These are phyloP conservation scores for Bolboschoenoplectus hybrid DNA, from an alignment of 202 grass and related monocot species.

Conservation along the genomic window DNA sequence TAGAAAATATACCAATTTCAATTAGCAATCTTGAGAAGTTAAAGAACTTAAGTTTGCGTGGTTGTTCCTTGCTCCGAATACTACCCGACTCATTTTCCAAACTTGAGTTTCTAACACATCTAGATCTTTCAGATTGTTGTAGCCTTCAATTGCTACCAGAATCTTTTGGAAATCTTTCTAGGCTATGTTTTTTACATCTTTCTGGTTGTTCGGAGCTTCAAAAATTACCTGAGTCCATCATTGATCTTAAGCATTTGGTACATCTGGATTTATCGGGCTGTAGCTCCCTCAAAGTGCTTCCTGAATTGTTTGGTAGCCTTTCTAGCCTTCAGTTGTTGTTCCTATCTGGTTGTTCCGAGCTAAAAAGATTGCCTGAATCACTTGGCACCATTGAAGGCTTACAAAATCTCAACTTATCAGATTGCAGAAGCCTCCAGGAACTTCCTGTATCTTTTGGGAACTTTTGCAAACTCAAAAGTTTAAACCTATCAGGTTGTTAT, in stretches of 20 bases:
- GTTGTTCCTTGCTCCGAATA: slow-evolving; percentile 7
- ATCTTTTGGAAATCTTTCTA: slow-evolving; percentile 36
- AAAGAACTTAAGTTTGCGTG: slow-evolving; percentile 33
- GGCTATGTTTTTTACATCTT: slow-evolving; percentile 32
- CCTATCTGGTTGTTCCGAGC: not conserved
- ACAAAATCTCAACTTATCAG: not conserved
- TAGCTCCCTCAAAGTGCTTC: no score
- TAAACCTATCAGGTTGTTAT: slow-evolving; percentile 40
- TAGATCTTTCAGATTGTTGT: slow-evolving; percentile 41
- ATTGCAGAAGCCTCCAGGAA: not conserved
- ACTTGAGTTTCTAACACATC: slow-evolving; percentile 25
- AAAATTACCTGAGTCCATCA: no score
- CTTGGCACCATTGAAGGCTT: not conserved
- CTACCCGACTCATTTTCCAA: slow-evolving; percentile 6
- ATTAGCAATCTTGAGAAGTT: slow-evolving; percentile 29
- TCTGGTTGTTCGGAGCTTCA: no score
- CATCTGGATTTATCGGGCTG: no score
- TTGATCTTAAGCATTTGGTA: no score
- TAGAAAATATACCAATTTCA: slow-evolving; percentile 17
- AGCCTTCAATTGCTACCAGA: slow-evolving; percentile 21
- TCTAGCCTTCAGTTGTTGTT: not conserved
- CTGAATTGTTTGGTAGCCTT: no score
- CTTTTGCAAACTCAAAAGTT: not conserved
- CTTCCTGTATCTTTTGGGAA: not conserved
- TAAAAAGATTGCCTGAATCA: not conserved